phyloP scores from a whole-genome alignment of 2,329 filamentous ascomycete genomes.

The Volutella citrinella region DNA sequence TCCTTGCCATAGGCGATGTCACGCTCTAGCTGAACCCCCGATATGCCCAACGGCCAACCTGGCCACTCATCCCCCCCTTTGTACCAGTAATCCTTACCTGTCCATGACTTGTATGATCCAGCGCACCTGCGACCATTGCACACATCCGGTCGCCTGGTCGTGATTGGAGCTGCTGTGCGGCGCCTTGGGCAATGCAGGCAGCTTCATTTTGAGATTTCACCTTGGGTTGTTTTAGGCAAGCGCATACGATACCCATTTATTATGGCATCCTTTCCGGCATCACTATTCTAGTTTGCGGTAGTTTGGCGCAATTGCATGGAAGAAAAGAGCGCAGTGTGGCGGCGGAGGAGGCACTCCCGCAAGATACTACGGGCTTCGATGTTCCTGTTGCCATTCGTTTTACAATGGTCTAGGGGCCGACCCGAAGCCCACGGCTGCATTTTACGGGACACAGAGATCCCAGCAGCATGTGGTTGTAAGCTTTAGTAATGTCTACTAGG shows the following conservation, averaged over 20 bases:
- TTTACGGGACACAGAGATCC: no score
- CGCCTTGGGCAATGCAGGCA: constrained; percentile 8
- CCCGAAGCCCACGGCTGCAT: no score
- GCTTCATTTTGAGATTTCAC: constrained; percentile 4
- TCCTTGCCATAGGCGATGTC: constrained; percentile 56
- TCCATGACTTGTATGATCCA: constrained; percentile 10
- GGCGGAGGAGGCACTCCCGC: no score
- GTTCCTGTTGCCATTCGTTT: no score
- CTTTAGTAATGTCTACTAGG: no score
- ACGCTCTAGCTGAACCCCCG: constrained; percentile 26
- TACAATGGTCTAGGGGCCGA: no score
- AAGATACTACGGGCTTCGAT: no score
- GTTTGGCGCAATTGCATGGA: constrained; percentile 4
- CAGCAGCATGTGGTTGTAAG: no score
- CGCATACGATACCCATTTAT: constrained; percentile 16
- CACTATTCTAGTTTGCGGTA: constrained; percentile 6
- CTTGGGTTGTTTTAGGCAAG: constrained; percentile 4
- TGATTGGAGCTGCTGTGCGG: constrained; percentile 6
- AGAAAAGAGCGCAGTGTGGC: no score
- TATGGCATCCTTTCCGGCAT: constrained; percentile 6
- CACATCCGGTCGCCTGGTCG: constrained; percentile 6
- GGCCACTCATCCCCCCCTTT: not conserved
- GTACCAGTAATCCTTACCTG: constrained; percentile 13
- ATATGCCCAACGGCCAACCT: not conserved
- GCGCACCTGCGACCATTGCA: constrained; percentile 20